Base-by-base conservation (phyloP, 805 yeast species). In the Candida khao-thaluensis region DNA sequence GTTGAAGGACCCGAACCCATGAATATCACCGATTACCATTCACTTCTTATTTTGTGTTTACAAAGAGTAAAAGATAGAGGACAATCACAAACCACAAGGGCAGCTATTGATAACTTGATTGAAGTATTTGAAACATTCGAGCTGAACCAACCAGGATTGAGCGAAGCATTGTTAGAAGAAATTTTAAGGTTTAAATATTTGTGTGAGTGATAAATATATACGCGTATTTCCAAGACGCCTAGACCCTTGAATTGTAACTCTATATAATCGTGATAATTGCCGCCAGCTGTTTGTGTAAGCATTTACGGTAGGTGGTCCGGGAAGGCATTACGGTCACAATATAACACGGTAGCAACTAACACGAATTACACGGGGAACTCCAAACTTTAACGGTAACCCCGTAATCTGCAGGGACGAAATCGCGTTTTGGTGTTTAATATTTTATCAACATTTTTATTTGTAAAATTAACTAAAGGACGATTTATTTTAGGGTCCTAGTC, bases 141-240 rank as follows among this genome's bases (percentile, higher is more conserved):
- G 49, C 42, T 50, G 16, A 54, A 59, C 15, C 77, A 76, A 41
- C 82, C 85, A 1, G 93, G 93, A 0, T 65, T 85, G 30, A 62
- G 79, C 34, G 81, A 76, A 41, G 87, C 86, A 0, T 67, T 85
- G 7, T 62, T 81, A 7, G 87, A 84, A 56, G 91, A 84, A 53
- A 59, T 82, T 32, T 43, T 48, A 16, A 30, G 35, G 28, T 45
- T 45, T 18, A 39, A 38, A 15, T 39, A 41, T 21, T 33, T 37
- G 17, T 35, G 24, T 9, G 24, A 30, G 21, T 22, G 10, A 10
- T 22, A n/a, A n/a, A 9, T 15, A 14, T 5, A 15, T 8, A 28
- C 30, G 30, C 30, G 30, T 28, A 34, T 15, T 34, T 10, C 10
- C 15, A 25, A 20, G 8, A 6, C 22, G 6, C 22, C 8, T 7